Conservation (phyloP, 2,329 filamentous ascomycete genomes). For the Colletotrichum eremochloae region DNA sequence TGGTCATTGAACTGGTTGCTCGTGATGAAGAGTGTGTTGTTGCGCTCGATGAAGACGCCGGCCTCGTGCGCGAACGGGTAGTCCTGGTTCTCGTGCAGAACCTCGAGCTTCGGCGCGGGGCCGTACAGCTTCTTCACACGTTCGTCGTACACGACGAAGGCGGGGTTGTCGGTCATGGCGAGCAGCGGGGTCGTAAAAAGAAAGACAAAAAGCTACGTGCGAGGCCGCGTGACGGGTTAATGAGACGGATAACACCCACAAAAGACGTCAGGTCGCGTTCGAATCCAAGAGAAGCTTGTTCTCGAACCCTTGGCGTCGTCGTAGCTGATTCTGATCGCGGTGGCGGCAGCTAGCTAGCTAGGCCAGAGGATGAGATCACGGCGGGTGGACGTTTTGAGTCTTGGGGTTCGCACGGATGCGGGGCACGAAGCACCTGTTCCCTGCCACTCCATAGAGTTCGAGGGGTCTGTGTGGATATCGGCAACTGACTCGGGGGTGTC, state of each 20-base stretch:
- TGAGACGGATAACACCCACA: neutral
- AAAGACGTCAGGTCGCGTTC: neutral
- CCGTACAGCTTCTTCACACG: constrained; percentile 50
- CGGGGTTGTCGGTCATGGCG: constrained; percentile 23
- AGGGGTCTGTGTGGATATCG: constrained; percentile 4
- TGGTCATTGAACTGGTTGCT: constrained; percentile 50
- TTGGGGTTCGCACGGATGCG: constrained; percentile 10
- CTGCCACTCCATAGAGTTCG: constrained; percentile 12
- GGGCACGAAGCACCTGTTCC: constrained; percentile 26
- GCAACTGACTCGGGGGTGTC: constrained; percentile 5
- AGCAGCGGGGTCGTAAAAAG: neutral
- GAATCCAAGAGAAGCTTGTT: constrained; percentile 1
- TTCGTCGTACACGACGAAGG: constrained; percentile 35
- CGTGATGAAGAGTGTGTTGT: constrained; percentile 50
- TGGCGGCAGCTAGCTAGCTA: neutral
- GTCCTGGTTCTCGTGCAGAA: constrained; percentile 53
- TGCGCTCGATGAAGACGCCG: constrained; percentile 50
- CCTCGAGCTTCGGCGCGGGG: constrained; percentile 50
- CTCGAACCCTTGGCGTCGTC: neutral
- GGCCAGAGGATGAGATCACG: neutral
- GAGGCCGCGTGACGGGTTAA: neutral
- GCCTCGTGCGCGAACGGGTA: constrained; percentile 66
- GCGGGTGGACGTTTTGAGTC: constrained; percentile 6
- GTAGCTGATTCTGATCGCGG: neutral
- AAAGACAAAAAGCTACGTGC: neutral